These are phyloP conservation scores for Mesotaenium endlicherianum DNA, from an alignment of 139 green algal species.

Conservation along the genomic window DNA sequence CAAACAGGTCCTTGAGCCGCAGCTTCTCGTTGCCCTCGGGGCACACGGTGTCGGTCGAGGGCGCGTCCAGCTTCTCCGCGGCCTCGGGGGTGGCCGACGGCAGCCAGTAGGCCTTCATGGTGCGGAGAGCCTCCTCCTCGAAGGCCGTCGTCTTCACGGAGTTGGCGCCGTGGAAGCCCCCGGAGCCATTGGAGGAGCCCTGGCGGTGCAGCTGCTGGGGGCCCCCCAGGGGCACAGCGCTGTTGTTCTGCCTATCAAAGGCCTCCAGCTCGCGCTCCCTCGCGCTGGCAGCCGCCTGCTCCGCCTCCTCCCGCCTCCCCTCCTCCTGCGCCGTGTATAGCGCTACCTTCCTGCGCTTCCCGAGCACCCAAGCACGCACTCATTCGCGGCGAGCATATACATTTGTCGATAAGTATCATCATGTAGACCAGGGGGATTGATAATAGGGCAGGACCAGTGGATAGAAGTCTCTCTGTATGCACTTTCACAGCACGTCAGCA, in stretches of 20 bases:
- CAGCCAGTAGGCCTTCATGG: slow-evolving; percentile 56
- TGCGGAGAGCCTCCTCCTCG: slow-evolving; percentile 49
- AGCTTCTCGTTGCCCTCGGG: slow-evolving; percentile 53
- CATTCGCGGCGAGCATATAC: too few relatives aligned
- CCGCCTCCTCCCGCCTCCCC: slow-evolving; percentile 20
- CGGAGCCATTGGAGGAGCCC: background rate
- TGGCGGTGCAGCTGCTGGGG: background rate
- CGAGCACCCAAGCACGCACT: too few relatives aligned
- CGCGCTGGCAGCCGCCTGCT: background rate
- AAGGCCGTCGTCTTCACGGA: slow-evolving; percentile 51
- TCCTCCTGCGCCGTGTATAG: slow-evolving; percentile 27
- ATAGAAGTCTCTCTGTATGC: too few relatives aligned
- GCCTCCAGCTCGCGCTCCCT: slow-evolving; percentile 26
- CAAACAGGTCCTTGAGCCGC: slow-evolving; percentile 51
- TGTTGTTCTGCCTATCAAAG: slow-evolving; percentile 53
- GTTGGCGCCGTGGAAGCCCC: slow-evolving; percentile 45
- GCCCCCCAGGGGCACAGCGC: slow-evolving; percentile 5
- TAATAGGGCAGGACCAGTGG: too few relatives aligned
- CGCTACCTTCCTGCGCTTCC: slow-evolving; percentile 49
- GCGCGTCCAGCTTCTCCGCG: slow-evolving; percentile 21
- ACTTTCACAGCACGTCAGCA: too few relatives aligned
- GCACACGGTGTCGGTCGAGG: slow-evolving; percentile 38
- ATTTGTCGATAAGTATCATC: too few relatives aligned
- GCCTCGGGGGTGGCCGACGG: slow-evolving; percentile 51
- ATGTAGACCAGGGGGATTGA: too few relatives aligned